These are phyloP conservation scores for Cladorrhinum sp. DNA, from an alignment of 2,329 filamentous ascomycete species.

Conservation along the genomic window DNA sequence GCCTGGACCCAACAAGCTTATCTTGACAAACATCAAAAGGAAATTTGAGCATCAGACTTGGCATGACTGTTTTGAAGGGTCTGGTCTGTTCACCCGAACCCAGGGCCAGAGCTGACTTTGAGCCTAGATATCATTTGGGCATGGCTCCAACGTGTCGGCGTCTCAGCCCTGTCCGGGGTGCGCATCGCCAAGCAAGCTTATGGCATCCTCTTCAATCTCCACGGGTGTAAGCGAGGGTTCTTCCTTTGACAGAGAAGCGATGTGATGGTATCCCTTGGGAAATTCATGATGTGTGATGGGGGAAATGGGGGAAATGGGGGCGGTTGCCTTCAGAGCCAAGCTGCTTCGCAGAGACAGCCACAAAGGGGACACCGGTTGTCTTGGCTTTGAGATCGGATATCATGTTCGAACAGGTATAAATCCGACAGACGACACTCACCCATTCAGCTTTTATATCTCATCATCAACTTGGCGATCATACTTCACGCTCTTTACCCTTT, in stretches of 20 bases:
- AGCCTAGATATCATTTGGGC: not conserved
- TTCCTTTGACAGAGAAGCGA: not conserved
- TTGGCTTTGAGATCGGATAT: not conserved
- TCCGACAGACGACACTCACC: too few relatives aligned
- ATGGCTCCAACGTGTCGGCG: not conserved
- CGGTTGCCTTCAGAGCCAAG: not conserved
- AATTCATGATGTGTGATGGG: not conserved
- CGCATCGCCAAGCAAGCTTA: conserved; percentile 1
- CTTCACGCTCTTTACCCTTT: not conserved
- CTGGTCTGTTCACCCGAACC: not conserved
- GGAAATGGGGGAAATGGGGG: not conserved
- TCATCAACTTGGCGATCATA: not conserved
- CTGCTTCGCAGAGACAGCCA: conserved; percentile 7
- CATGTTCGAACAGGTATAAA: not conserved
- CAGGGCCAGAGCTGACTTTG: not conserved
- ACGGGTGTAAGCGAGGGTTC: not conserved
- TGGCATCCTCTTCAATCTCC: conserved; percentile 15
- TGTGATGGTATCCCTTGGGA: not conserved
- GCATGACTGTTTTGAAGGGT: not conserved
- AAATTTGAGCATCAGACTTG: not conserved
- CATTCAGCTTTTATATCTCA: not conserved
- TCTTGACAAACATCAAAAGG: not conserved
- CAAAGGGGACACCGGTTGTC: not conserved
- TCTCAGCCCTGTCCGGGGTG: conserved; percentile 15
- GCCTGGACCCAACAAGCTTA: not conserved